A percentile compares a stretch with the other conserved stretches of the same genome.
Conservation (phyloP, 139 green algal species). For the Chlorella vulgaris region DNA sequence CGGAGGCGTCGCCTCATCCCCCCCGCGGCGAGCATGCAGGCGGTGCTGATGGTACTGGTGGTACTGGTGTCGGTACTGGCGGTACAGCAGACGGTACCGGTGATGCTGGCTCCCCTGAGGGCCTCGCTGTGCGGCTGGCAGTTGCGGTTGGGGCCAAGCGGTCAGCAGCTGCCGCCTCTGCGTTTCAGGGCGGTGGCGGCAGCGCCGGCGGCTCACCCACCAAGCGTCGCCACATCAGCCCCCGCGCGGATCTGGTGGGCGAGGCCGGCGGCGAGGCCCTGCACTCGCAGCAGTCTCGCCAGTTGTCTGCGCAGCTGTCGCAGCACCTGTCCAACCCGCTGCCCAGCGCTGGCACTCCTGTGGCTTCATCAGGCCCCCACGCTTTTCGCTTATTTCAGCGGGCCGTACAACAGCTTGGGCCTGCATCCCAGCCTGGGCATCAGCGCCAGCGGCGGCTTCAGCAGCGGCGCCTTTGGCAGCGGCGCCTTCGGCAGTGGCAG, state of each 20-base stretch:
- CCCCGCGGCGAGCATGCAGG: too few relatives aligned
- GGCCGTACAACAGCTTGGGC: background rate
- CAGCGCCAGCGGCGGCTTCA: background rate
- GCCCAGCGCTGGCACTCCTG: background rate
- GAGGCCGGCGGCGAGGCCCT: background rate
- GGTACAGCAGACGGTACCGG: too few relatives aligned
- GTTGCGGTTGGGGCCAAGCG: background rate
- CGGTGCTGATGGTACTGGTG: too few relatives aligned
- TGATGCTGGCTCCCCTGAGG: background rate
- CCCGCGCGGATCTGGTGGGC: background rate
- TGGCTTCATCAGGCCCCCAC: too few relatives aligned
- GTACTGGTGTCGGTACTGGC: too few relatives aligned
- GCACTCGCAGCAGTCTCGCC: background rate
- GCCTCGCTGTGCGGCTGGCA: background rate
- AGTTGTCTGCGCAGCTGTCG: background rate
- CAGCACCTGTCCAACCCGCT: background rate
- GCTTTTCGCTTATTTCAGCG: too few relatives aligned
- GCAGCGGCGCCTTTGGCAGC: background rate
- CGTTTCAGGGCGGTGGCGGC: too few relatives aligned
- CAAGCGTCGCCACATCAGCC: background rate
- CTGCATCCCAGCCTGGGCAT: background rate
- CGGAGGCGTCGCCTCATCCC: too few relatives aligned
- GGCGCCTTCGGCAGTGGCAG: background rate
- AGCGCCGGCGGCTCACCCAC: background rate
- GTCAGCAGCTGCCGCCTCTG: too few relatives aligned